phyloP scores from a whole-genome alignment of 768 basidiomycete genomes.

The Aureoboletus auriporus region DNA sequence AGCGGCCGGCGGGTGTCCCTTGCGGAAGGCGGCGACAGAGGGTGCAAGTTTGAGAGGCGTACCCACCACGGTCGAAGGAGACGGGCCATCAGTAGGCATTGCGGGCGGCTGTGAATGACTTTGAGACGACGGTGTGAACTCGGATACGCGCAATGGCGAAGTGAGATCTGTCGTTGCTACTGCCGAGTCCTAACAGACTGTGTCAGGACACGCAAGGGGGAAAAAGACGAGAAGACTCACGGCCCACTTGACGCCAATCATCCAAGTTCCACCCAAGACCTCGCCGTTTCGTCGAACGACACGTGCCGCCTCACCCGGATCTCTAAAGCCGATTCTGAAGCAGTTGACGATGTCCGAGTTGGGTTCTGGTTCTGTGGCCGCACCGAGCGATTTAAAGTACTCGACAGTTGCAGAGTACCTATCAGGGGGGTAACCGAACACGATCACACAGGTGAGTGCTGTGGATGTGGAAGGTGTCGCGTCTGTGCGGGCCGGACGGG shows the following conservation, averaged over 20 bases:
- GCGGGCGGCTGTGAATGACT: constrained; percentile 31
- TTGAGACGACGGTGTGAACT: constrained; percentile 14
- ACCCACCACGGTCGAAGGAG: constrained; percentile 46
- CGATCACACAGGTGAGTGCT: constrained; percentile 56
- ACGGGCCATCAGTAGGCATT: constrained; percentile 47
- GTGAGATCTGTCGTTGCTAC: constrained; percentile 52
- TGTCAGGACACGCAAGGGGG: not conserved
- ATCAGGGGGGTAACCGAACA: constrained; percentile 88
- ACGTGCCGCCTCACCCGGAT: constrained; percentile 69
- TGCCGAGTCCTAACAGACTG: constrained; percentile 52
- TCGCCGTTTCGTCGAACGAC: constrained; percentile 85
- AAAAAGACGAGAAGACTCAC: constrained; percentile 41
- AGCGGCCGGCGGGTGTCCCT: constrained; percentile 31
- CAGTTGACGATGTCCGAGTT: constrained; percentile 72
- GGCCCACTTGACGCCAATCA: constrained; percentile 86
- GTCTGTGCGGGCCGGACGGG: constrained; percentile 20
- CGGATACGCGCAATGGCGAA: constrained; percentile 22
- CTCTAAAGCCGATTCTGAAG: constrained; percentile 73
- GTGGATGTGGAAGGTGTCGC: constrained; percentile 33
- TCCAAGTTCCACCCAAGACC: constrained; percentile 66
- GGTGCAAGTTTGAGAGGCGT: constrained; percentile 74
- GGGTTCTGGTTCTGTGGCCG: constrained; percentile 62
- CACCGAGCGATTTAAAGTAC: constrained; percentile 72
- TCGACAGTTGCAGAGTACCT: constrained; percentile 68
- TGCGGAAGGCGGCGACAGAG: constrained; percentile 68